These are phyloP conservation scores for Henckelia pumila DNA, from an alignment of 257 asterid species.

Conservation along the genomic window DNA sequence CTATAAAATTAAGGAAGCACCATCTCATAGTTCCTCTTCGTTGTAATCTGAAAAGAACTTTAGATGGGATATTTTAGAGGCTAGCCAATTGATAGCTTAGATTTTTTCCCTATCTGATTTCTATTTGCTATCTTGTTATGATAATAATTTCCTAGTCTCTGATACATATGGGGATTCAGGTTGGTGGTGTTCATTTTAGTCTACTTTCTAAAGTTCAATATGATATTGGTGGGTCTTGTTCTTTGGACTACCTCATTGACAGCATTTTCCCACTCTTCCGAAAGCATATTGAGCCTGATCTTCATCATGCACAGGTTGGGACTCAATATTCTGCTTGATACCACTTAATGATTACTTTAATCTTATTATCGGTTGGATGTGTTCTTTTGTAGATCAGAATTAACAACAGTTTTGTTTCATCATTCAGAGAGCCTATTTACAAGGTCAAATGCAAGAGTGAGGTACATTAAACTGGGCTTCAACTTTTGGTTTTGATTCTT, in stretches of 20 bases:
- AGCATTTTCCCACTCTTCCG: constrained; percentile 98
- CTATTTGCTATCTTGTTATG: constrained; percentile 21
- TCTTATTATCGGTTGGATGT: constrained; percentile 36
- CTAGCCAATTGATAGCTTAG: background rate
- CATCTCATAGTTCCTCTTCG: background rate
- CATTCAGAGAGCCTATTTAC: constrained; percentile 99
- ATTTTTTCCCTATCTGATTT: constrained; percentile 6
- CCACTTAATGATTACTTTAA: constrained; percentile 22
- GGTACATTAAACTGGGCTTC: constrained; percentile 44
- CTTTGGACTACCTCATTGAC: constrained; percentile 96
- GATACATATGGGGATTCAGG: constrained; percentile 51
- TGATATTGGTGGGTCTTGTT: constrained; percentile 96
- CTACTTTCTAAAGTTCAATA: constrained; percentile 97
- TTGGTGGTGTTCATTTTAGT: constrained; percentile 99
- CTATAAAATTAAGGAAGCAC: background rate
- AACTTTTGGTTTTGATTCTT: constrained; percentile 6
- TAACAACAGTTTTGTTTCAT: constrained; percentile 96
- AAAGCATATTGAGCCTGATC: constrained; percentile 96
- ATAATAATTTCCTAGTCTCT: constrained; percentile 17
- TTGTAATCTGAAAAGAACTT: background rate
- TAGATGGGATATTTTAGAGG: background rate
- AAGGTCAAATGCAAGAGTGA: constrained; percentile 92
- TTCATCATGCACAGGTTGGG: constrained; percentile 97
- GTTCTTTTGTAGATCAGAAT: constrained; percentile 84
- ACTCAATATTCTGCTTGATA: constrained; percentile 23